phyloP scores from a whole-genome alignment of 2,329 filamentous ascomycete species.

The Talaromyces atroroseus region DNA sequence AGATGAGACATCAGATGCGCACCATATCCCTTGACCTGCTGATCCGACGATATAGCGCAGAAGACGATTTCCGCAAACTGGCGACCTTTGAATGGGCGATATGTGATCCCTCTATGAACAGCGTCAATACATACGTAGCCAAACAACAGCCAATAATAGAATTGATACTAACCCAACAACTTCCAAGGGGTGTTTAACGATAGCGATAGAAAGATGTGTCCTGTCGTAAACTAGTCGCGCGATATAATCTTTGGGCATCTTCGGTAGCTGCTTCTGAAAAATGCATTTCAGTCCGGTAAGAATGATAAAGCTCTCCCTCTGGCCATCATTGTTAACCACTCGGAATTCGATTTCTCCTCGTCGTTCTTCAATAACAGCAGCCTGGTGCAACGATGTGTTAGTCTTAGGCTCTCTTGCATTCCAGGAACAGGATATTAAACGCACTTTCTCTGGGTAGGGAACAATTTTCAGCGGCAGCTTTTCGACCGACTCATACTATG shows the following conservation, averaged over 20 bases:
- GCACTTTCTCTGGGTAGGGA: conserved; percentile 85
- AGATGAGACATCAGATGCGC: conserved; percentile 97
- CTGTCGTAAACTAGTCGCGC: conserved; percentile 95
- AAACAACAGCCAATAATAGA: conserved; percentile 14
- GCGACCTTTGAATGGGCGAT: conserved; percentile 85
- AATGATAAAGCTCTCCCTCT: conserved; percentile 83
- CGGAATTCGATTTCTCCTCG: conserved; percentile 93
- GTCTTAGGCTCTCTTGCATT: conserved; percentile 8
- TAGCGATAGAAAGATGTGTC: conserved; percentile 91
- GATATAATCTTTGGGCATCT: conserved; percentile 99
- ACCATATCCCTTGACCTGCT: conserved; percentile 97
- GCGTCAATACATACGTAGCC: background rate
- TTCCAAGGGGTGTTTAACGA: conserved; percentile 92
- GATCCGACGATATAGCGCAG: conserved; percentile 93
- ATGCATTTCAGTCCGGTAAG: conserved; percentile 94
- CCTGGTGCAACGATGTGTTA: conserved; percentile 43
- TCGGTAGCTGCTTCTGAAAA: conserved; percentile 95
- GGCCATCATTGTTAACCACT: conserved; percentile 94
- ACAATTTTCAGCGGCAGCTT: conserved; percentile 59
- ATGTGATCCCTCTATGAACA: conserved; percentile 74
- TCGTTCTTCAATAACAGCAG: conserved; percentile 87
- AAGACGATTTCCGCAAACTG: conserved; percentile 98
- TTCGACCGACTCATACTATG: conserved; percentile 30
- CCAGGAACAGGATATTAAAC: background rate
- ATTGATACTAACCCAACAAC: conserved; percentile 59